Base-by-base conservation (phyloP, 2,329 filamentous ascomycete species). In the Nemania sp. region DNA sequence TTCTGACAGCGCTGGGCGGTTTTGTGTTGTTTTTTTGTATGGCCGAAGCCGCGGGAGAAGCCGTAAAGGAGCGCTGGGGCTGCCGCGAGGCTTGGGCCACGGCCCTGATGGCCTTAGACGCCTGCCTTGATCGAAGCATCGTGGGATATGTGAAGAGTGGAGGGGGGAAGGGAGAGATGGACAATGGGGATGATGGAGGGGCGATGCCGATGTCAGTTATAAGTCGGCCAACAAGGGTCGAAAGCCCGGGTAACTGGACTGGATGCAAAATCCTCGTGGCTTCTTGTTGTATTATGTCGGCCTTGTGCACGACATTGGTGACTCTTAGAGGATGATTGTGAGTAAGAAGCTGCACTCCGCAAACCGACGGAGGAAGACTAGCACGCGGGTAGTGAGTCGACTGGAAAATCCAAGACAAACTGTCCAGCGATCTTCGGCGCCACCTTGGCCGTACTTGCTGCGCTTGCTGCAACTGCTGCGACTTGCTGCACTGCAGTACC, bases 71-170 rank as follows among this genome's bases (percentile, higher is more conserved):
- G 48, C 76, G 71, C 28, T 70, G 62, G 54, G 64, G 65, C 40
- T 63, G 65, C 55, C 70, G 63, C 62, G 72, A 73, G 49, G 70
- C 61, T 52, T 71, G 68, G 59, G 68, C 66, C 64, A 78, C 47
- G 66, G 73, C 73, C 71, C 70, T 75, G 59, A 78, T 61, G 73
- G 78, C 78, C 70, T 71, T 74, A 64, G 70, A 66, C 56, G 77
- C 74, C 64, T 76, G 75, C 65, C 77, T 73, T 63, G 68, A 73
- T 64, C 77, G 78, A 64, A 81, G 75, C 79, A 81, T 81, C 61
- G 64, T 68, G 67, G 56, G 54, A 59, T 7, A 19, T n/a, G n/a
- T n/a, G n/a, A n/a, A n/a, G n/a, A n/a, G n/a, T n/a, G n/a, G n/a
- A n/a, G n/a, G n/a, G n/a, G n/a, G n/a, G n/a, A n/a, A n/a, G 15